Evolutionary conservation across 257 asterid genomes (phyloP).

Genomic region (Nicotiana noctiflora): DNA sequence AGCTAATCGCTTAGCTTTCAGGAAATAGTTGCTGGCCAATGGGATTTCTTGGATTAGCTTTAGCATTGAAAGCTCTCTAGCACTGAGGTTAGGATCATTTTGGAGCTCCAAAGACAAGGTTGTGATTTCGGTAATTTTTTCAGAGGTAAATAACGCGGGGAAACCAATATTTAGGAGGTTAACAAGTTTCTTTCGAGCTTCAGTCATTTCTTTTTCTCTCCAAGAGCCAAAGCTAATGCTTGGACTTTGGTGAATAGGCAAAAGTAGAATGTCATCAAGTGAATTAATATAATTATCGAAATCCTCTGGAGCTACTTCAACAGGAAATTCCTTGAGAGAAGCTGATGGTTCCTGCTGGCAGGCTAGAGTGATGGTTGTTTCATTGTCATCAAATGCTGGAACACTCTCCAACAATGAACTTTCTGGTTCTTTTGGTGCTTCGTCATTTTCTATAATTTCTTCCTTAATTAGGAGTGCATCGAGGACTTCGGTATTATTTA

Average conservation of each 20-base stretch:
- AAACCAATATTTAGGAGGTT: conserved; percentile 29
- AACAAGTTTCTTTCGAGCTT: conserved; percentile 22
- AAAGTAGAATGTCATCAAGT: conserved; percentile 29
- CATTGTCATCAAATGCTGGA: neutral
- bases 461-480: neutral
- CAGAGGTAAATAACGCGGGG: conserved; percentile 18
- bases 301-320: conserved; percentile 17
- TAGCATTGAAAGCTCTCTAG: conserved; percentile 22
- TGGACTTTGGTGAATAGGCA: conserved; percentile 9
- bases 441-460: neutral
- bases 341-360: neutral
- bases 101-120: conserved; percentile 24
- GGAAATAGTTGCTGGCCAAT: conserved; percentile 12
- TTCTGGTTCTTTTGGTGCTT: neutral
- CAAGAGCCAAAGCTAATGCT: neutral
- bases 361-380: neutral
- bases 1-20: conserved; percentile 18
- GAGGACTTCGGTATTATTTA: neutral
- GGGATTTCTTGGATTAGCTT: conserved; percentile 31
- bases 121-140: conserved; percentile 16
- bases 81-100: conserved; percentile 25
- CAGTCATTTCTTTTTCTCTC: conserved; percentile 11
- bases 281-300: conserved; percentile 32
- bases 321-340: conserved; percentile 5
- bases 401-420: neutral